A percentile compares a stretch with the other conserved stretches of the same genome.
Evolutionary conservation across 352 stramenopile species (phyloP).

Genomic region (Phytophthora hybrid): DNA sequence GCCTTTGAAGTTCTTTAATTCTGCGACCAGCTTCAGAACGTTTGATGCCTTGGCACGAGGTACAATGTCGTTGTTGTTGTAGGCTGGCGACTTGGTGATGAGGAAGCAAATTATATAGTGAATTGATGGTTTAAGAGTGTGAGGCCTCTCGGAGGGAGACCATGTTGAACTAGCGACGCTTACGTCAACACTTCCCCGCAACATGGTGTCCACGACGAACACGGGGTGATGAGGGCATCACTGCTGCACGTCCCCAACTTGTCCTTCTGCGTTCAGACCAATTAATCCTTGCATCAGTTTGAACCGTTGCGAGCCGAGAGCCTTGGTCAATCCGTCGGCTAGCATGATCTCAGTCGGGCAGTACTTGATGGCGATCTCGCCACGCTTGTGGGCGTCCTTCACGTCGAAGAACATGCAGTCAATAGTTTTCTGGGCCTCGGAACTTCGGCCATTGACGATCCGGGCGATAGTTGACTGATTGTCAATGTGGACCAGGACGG

Average conservation of each 20-base stretch:
- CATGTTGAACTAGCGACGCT: too few species aligned
- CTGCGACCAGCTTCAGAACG: slow-evolving; percentile 76
- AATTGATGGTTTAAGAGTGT: too few species aligned
- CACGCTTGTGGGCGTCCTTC: neutral
- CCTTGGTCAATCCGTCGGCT: neutral
- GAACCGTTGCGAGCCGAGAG: neutral
- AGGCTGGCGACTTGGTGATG: too few species aligned
- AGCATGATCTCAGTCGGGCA: slow-evolving; percentile 1
- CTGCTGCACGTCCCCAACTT: too few species aligned
- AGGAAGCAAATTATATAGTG: too few species aligned
- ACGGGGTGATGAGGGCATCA: too few species aligned
- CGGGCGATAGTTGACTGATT: neutral
- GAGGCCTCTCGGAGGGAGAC: too few species aligned
- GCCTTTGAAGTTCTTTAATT: slow-evolving; percentile 85
- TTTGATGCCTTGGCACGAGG: slow-evolving; percentile 86
- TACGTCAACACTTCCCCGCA: too few species aligned
- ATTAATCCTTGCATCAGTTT: too few species aligned
- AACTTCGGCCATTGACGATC: neutral
- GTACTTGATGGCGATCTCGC: neutral
- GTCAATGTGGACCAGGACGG: neutral
- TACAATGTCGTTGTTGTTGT: slow-evolving; percentile 64
- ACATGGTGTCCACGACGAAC: too few species aligned
- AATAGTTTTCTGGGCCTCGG: neutral
- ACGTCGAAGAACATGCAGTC: neutral
- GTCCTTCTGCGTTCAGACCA: too few species aligned